These are phyloP conservation scores for Yamadazyma triangularis DNA, from an alignment of 1,139 yeast species.

Conservation along the genomic window DNA sequence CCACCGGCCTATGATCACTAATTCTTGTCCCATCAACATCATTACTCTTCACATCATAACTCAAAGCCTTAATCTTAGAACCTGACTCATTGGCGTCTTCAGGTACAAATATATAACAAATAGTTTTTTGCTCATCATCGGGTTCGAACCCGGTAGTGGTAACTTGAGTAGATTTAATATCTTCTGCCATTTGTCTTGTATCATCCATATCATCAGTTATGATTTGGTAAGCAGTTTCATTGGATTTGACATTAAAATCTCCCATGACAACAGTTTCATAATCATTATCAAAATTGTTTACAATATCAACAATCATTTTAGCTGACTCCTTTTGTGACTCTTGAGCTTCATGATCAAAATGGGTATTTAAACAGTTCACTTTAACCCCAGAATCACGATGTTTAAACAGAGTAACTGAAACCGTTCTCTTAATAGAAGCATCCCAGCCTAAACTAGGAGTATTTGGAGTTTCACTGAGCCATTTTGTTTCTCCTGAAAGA, in stretches of 20 bases:
- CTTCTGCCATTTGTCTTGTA: constrained; percentile 11
- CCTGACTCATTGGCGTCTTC: constrained; percentile 14
- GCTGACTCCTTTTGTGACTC: constrained; percentile 28
- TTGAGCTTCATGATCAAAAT: constrained; percentile 39
- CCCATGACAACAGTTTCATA: constrained; percentile 31
- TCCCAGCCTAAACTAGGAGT: constrained; percentile 37
- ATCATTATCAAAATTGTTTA: constrained; percentile 19
- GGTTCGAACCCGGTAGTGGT: constrained; percentile 39
- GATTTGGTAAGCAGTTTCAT: constrained; percentile 16
- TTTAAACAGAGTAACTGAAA: constrained; percentile 31
- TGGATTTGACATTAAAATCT: constrained; percentile 9
- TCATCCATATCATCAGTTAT: constrained; percentile 20
- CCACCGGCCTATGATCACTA: constrained; percentile 43
- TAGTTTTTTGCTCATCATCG: constrained; percentile 14
- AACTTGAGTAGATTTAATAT: constrained; percentile 18
- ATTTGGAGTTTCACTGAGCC: constrained; percentile 41
- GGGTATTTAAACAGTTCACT: constrained; percentile 37
- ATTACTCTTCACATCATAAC: constrained; percentile 30
- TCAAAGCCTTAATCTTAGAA: constrained; percentile 15
- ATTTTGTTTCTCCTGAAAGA: constrained; percentile 31
- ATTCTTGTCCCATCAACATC: constrained; percentile 21
- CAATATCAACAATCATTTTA: constrained; percentile 26
- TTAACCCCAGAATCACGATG: constrained; percentile 17
- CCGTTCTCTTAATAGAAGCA: constrained; percentile 39
- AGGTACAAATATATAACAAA: constrained; percentile 27